These are phyloP conservation scores for Paspalum vaginatum DNA, from an alignment of 176 grass and related monocot genomes.

Conservation along the genomic window DNA sequence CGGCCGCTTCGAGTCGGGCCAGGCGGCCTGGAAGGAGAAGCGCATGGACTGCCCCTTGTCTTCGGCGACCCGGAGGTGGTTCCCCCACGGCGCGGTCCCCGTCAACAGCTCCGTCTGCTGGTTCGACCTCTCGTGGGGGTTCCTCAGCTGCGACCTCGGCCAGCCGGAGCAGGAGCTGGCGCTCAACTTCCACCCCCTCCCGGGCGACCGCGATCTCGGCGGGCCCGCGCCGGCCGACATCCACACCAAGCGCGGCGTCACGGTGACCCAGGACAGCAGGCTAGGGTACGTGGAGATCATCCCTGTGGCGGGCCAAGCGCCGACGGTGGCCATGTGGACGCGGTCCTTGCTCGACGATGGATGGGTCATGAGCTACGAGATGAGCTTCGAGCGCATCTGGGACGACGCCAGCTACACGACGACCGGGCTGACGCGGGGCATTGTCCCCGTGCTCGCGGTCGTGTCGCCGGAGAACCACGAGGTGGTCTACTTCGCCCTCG, in stretches of 20 bases:
- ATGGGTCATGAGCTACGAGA: neutral
- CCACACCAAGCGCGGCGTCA: neutral
- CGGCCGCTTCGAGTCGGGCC: neutral
- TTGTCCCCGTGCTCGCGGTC: neutral
- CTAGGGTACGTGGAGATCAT: neutral
- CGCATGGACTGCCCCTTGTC: neutral
- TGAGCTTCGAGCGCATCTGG: neutral
- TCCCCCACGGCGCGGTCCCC: neutral
- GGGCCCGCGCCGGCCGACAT: neutral
- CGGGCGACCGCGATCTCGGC: neutral
- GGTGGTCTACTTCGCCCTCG: neutral
- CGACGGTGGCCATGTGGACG: neutral
- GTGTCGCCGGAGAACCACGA: neutral
- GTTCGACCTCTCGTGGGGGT: conserved; percentile 16
- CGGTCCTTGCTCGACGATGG: neutral
- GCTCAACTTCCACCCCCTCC: neutral
- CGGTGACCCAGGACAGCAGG: neutral
- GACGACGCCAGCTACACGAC: neutral
- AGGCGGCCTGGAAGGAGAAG: neutral
- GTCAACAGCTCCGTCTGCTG: neutral
- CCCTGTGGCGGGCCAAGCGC: neutral
- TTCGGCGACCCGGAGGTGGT: neutral
- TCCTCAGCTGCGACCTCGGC: neutral
- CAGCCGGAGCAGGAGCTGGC: accelerated
- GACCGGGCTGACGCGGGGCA: neutral